phyloP scores from a whole-genome alignment of 208 protist genomes.

The Wallacemonas sp. region DNA sequence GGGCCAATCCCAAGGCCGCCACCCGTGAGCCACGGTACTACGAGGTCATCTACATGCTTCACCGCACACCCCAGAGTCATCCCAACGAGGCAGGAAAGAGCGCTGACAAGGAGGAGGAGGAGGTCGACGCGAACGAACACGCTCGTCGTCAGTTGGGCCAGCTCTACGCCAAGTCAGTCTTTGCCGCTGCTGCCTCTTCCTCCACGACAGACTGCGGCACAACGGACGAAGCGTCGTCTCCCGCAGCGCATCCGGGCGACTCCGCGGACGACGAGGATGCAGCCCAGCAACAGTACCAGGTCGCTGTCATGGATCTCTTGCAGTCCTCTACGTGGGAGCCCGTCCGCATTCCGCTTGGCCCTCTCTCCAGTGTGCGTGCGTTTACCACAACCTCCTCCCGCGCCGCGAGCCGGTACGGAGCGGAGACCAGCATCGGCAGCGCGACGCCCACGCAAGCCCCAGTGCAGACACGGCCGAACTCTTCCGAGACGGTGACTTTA shows the following conservation, averaged over 20 bases:
- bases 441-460: neutral
- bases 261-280: neutral
- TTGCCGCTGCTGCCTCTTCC: neutral
- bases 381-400: neutral
- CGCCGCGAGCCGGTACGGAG: neutral
- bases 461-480: constrained; percentile 1
- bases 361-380: neutral
- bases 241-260: neutral
- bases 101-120: neutral
- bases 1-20: neutral
- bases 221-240: neutral
- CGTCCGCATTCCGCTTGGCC: neutral
- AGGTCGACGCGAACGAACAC: constrained; percentile 5
- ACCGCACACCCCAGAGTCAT: neutral
- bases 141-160: neutral
- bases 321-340: constrained; percentile 12
- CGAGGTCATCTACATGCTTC: constrained; percentile 12
- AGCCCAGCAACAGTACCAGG: constrained; percentile 6
- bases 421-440: neutral
- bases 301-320: constrained; percentile 13
- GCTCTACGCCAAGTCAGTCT: constrained; percentile 16
- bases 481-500: neutral
- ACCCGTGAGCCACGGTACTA: constrained; percentile 6
- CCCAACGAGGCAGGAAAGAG: too few relatives aligned
- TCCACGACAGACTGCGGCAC: neutral